Conservation (phyloP, 192 early-diverging fungal genomes). For the Jimgerdemannia flammicorona region DNA sequence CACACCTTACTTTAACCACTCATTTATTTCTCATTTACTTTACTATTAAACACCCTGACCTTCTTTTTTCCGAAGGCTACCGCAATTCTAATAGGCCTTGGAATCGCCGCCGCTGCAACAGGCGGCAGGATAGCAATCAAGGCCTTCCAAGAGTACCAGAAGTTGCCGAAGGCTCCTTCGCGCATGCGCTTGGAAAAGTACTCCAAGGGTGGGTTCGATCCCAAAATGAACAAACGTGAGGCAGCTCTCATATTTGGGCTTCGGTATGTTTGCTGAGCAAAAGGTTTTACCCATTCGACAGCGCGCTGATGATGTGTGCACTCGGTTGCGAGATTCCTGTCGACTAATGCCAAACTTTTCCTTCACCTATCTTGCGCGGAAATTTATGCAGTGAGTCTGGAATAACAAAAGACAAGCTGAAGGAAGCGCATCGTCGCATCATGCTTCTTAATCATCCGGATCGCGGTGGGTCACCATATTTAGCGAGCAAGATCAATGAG, state of each 20-base stretch:
- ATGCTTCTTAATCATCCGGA: conserved; percentile 99
- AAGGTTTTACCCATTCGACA: too few relatives aligned
- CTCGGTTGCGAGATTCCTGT: too few relatives aligned
- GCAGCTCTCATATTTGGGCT: conserved; percentile 83
- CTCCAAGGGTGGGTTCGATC: conserved; percentile 89
- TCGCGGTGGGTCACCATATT: conserved; percentile 93
- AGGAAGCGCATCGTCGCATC: conserved; percentile 93
- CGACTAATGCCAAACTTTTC: too few relatives aligned
- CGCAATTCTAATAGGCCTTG: conserved; percentile 76
- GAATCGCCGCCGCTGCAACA: conserved; percentile 81
- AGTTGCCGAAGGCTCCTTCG: conserved; percentile 50
- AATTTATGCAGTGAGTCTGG: conserved; percentile 63
- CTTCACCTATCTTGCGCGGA: too few relatives aligned
- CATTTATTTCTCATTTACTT: too few relatives aligned
- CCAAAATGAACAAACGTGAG: conserved; percentile 88
- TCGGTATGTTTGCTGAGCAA: conserved; percentile 28
- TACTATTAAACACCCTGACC: too few relatives aligned
- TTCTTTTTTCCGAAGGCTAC: conserved; percentile 23
- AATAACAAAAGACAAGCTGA: conserved; percentile 73
- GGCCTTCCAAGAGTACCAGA: conserved; percentile 56
- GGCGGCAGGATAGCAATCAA: conserved; percentile 72
- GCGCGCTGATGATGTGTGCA: too few relatives aligned
- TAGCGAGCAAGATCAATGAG: conserved; percentile 98
- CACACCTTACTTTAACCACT: too few relatives aligned
- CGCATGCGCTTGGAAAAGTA: conserved; percentile 56